These are phyloP conservation scores for Leccinum variicolor DNA, from an alignment of 768 basidiomycete species.

Conservation along the genomic window DNA sequence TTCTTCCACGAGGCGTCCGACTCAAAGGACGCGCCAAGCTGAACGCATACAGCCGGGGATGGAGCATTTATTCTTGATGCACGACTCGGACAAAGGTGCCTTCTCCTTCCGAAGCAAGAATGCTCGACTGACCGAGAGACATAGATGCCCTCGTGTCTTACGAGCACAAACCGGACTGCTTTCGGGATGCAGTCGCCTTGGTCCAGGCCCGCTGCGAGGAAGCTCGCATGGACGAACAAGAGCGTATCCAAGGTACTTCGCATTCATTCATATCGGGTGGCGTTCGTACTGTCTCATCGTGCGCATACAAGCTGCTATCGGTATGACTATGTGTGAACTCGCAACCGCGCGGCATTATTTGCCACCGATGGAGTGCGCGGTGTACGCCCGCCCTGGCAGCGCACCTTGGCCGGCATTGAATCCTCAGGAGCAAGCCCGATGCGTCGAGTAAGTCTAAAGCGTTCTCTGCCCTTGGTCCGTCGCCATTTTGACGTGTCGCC, in stretches of 20 bases:
- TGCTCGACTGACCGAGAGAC: background rate
- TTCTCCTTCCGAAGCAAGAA: background rate
- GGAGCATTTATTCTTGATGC: slow-evolving; percentile 12
- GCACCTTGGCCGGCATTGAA: slow-evolving; percentile 1
- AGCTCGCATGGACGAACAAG: slow-evolving; percentile 56
- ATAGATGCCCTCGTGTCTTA: slow-evolving; percentile 43
- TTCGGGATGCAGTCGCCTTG: slow-evolving; percentile 47
- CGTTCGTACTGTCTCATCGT: background rate
- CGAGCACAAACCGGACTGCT: slow-evolving; percentile 57
- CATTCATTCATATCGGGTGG: background rate
- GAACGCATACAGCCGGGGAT: slow-evolving; percentile 15
- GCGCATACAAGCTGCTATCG: slow-evolving; percentile 59
- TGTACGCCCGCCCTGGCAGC: slow-evolving; percentile 10
- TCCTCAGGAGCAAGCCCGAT: slow-evolving; percentile 38
- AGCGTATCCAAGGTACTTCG: slow-evolving; percentile 54
- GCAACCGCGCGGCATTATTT: slow-evolving; percentile 68
- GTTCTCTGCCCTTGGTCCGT: background rate
- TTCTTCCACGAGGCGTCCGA: background rate
- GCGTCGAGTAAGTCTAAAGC: slow-evolving; percentile 45
- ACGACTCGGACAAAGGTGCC: slow-evolving; percentile 4
- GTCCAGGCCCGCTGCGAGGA: slow-evolving; percentile 52
- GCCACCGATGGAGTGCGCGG: slow-evolving; percentile 61
- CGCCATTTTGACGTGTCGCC: background rate
- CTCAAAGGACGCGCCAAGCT: background rate
- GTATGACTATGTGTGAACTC: slow-evolving; percentile 79